Percentiles rank a stretch among this genome's conserved stretches.
These are phyloP conservation scores for Lasiodiplodia citricola DNA, from an alignment of 2,329 filamentous ascomycete species.

Conservation along the genomic window DNA sequence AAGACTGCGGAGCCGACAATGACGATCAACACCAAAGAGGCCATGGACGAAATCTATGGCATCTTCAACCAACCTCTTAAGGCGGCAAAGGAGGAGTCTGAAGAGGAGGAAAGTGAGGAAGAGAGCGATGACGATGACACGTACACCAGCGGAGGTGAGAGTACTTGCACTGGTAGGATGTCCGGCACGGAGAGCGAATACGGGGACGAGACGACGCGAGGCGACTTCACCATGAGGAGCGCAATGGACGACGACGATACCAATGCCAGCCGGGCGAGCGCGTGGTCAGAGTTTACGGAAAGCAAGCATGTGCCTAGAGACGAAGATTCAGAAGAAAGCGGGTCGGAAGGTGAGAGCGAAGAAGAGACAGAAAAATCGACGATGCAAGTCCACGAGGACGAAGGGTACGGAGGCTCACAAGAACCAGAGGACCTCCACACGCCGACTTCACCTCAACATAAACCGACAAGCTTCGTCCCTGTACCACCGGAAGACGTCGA, in stretches of 20 bases:
- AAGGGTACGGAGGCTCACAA: slow-evolving; percentile 37
- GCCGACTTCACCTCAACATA: slow-evolving; percentile 38
- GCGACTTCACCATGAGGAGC: slow-evolving; percentile 57
- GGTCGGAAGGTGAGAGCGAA: slow-evolving; percentile 42
- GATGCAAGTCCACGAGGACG: slow-evolving; percentile 30
- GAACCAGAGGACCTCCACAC: slow-evolving; percentile 53
- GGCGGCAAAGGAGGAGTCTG: slow-evolving; percentile 48
- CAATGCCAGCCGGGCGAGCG: slow-evolving; percentile 62
- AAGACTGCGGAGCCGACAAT: slow-evolving; percentile 86
- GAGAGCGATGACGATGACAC: slow-evolving; percentile 73
- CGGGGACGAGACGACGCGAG: slow-evolving; percentile 63
- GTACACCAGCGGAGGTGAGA: slow-evolving; percentile 86
- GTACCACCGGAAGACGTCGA: slow-evolving; percentile 87
- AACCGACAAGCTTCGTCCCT: slow-evolving; percentile 70
- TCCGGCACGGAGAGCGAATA: slow-evolving; percentile 68
- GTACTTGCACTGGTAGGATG: slow-evolving; percentile 76
- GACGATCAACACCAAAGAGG: slow-evolving; percentile 94
- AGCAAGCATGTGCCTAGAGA: slow-evolving; percentile 69
- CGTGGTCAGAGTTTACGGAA: slow-evolving; percentile 87
- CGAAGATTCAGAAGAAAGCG: slow-evolving; percentile 37
- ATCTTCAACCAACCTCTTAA: slow-evolving; percentile 90
- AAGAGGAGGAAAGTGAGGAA: slow-evolving; percentile 68
- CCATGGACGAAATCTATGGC: slow-evolving; percentile 96
- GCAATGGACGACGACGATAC: slow-evolving; percentile 33
- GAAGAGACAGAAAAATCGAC: not conserved